Conservation (phyloP, 164 flowering plant species). For the Amborella trichopoda region DNA sequence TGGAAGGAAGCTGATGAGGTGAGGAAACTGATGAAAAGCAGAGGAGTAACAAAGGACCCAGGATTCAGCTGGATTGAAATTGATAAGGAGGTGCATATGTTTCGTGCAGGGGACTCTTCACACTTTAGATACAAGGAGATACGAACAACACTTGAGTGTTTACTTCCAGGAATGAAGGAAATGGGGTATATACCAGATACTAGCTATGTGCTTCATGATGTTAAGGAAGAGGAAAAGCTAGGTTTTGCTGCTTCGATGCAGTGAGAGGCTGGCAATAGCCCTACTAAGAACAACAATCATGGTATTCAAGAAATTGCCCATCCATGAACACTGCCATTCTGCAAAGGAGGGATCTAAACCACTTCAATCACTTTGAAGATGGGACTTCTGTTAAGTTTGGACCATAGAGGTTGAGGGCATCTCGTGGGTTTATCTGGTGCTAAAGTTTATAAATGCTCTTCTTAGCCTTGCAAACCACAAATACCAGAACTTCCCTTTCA, state of each 20-base stretch:
- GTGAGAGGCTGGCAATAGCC: constrained; percentile 9
- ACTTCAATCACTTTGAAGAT: not conserved
- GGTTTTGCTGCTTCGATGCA: constrained; percentile 5
- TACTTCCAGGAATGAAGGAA: constrained; percentile 2
- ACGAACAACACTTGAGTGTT: not conserved
- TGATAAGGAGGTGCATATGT: constrained; percentile 4
- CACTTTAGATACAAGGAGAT: constrained; percentile 5
- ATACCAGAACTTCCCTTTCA: too few relatives aligned
- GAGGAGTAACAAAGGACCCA: constrained; percentile 4
- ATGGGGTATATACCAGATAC: constrained; percentile 6
- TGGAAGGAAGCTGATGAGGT: constrained; percentile 7
- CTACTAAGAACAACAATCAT: constrained; percentile 1
- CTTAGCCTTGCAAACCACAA: too few relatives aligned
- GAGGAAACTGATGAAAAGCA: constrained; percentile 5
- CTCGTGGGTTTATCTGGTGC: too few relatives aligned
- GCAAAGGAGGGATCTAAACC: not conserved
- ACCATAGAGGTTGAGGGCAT: too few relatives aligned
- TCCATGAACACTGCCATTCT: not conserved
- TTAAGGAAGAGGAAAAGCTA: constrained; percentile 3
- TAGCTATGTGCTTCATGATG: constrained; percentile 3
- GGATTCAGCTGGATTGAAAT: constrained; percentile 11
- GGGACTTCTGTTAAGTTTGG: too few relatives aligned
- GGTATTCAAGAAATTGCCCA: constrained; percentile 1
- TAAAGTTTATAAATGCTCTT: too few relatives aligned
- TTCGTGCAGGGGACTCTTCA: constrained; percentile 5